These are phyloP conservation scores for Blepharisma japonicum DNA, from an alignment of 73 alveolate species.

Conservation along the genomic window DNA sequence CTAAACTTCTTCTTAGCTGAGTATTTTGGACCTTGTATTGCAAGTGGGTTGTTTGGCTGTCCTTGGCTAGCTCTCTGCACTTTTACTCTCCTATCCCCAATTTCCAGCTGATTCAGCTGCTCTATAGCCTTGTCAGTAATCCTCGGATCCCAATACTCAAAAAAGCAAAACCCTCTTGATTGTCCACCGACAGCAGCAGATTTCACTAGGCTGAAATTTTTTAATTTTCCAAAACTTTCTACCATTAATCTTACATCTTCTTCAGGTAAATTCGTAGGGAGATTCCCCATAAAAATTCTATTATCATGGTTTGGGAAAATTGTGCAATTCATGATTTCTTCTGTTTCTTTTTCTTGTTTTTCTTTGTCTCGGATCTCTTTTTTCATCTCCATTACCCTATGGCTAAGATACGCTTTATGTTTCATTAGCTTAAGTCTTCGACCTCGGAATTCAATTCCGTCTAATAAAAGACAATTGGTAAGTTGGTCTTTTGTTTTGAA, in stretches of 20 bases:
- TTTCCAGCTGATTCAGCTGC: constrained; percentile 70
- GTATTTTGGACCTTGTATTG: not conserved
- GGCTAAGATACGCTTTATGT: constrained; percentile 54
- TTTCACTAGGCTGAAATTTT: constrained; percentile 68
- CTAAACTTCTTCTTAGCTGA: constrained; percentile 5
- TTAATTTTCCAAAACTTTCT: constrained; percentile 82
- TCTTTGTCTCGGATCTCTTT: constrained; percentile 35
- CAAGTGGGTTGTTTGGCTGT: constrained; percentile 21
- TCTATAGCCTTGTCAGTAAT: constrained; percentile 81
- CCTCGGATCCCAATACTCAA: constrained; percentile 79
- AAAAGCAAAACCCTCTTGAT: constrained; percentile 76
- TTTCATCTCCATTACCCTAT: constrained; percentile 50
- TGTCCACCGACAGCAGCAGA: constrained; percentile 64
- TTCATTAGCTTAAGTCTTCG: constrained; percentile 42
- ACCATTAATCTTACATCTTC: constrained; percentile 75
- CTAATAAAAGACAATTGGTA: constrained; percentile 44
- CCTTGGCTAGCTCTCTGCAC: constrained; percentile 69
- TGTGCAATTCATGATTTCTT: constrained; percentile 34
- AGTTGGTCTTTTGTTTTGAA: constrained; percentile 49
- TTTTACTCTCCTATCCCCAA: constrained; percentile 76
- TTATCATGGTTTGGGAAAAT: constrained; percentile 44
- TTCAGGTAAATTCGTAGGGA: constrained; percentile 70
- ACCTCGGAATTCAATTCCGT: constrained; percentile 46
- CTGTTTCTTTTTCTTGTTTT: constrained; percentile 35
- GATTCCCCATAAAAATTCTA: constrained; percentile 78